A percentile compares a stretch with the other conserved stretches of the same genome.
Conservation (phyloP, 768 basidiomycete genomes). For the Erythrobasidium yunnanense region DNA sequence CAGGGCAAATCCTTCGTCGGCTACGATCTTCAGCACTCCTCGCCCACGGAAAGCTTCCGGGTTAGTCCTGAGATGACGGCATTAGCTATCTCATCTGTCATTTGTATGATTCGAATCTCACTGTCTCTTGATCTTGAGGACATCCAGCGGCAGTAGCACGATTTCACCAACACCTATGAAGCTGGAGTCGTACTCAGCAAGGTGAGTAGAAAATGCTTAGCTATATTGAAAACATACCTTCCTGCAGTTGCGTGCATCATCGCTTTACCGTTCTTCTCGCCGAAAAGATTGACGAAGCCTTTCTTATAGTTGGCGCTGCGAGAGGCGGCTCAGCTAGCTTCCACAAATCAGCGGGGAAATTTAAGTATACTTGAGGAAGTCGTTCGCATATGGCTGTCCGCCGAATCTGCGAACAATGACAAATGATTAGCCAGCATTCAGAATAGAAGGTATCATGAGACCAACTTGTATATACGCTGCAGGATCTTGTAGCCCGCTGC, state of each 20-base stretch:
- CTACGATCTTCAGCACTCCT: constrained; percentile 73
- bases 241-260: constrained; percentile 91
- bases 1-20: constrained; percentile 79
- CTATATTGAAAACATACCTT: too few relatives aligned
- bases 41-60: constrained; percentile 96
- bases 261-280: constrained; percentile 88
- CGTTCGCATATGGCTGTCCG: constrained; percentile 95
- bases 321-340: neutral
- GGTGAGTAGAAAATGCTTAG: too few relatives aligned
- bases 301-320: constrained; percentile 57
- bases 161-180: constrained; percentile 85
- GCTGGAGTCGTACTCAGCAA: constrained; percentile 38
- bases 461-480: constrained; percentile 38
- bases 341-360: neutral
- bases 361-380: constrained; percentile 53
- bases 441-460: neutral
- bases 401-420: constrained; percentile 67
- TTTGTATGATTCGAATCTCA: constrained; percentile 42
- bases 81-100: neutral
- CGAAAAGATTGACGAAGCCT: constrained; percentile 71
- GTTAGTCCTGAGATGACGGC: constrained; percentile 48
- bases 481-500: constrained; percentile 84
- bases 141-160: constrained; percentile 91
- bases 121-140: constrained; percentile 95
- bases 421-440: too few relatives aligned